phyloP scores from a whole-genome alignment of 1,284 basidiomycete species.

The Marasmius oreades region DNA sequence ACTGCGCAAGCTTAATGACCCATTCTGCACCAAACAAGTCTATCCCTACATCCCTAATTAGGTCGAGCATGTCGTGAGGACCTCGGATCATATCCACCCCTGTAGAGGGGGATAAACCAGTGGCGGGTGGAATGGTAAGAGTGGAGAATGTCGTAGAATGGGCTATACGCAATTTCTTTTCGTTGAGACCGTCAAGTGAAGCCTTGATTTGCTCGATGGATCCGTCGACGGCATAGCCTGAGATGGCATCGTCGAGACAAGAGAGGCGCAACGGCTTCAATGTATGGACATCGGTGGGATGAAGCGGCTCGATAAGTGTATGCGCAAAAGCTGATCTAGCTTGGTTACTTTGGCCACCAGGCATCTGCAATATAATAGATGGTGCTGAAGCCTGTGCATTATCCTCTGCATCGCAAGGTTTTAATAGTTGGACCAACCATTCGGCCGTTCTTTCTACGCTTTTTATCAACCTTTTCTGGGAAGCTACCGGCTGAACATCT shows the following conservation, averaged over 20 bases:
- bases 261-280: neutral
- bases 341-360: neutral
- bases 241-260: neutral
- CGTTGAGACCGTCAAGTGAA: neutral
- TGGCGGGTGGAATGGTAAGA: conserved; percentile 31
- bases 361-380: conserved; percentile 1
- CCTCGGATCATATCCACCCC: conserved; percentile 26
- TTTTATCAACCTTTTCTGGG: conserved; percentile 53
- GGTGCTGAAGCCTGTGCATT: neutral
- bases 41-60: conserved; percentile 62
- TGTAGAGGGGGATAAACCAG: conserved; percentile 56
- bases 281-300: conserved; percentile 1
- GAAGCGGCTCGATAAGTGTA: neutral
- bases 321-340: conserved; percentile 3
- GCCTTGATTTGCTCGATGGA: neutral
- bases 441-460: conserved; percentile 11
- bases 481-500: conserved; percentile 51
- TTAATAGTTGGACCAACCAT: conserved; percentile 1
- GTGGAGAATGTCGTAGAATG: conserved; percentile 49
- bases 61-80: conserved; percentile 70
- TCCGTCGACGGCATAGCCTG: neutral
- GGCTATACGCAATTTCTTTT: neutral
- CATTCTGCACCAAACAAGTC: conserved; percentile 74
- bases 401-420: neutral
- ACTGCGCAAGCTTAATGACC: conserved; percentile 60